A percentile compares a stretch with the other conserved stretches of the same genome.
Conservation (phyloP, 306 rosid species). For the Sesbania bispinosa region DNA sequence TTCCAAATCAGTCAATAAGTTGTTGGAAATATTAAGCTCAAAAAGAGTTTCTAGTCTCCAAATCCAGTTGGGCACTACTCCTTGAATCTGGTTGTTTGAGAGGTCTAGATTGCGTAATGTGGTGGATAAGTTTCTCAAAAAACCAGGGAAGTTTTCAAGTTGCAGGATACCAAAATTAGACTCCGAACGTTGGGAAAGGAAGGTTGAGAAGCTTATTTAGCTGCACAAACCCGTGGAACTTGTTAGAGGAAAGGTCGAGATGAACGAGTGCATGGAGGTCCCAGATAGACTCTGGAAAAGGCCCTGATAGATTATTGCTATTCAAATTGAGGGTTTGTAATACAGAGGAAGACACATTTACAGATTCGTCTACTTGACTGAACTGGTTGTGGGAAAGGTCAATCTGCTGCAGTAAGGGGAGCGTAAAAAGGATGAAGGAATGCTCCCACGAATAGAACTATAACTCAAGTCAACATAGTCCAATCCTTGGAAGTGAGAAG, state of each 20-base stretch:
- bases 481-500: no score
- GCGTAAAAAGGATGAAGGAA: not conserved
- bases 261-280: not conserved
- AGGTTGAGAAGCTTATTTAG: not conserved
- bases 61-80: slow-evolving; percentile 49
- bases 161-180: slow-evolving; percentile 32
- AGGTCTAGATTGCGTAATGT: not conserved
- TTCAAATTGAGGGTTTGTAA: slow-evolving; percentile 31
- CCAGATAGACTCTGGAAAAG: slow-evolving; percentile 23
- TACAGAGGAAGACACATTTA: not conserved
- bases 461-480: no score
- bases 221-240: slow-evolving; percentile 17
- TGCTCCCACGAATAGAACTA: no score
- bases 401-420: slow-evolving; percentile 15
- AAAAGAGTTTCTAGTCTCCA: slow-evolving; percentile 13
- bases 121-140: slow-evolving; percentile 35
- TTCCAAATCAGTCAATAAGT: slow-evolving; percentile 14
- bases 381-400: slow-evolving; percentile 6
- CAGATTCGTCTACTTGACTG: not conserved
- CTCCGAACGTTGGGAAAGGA: not conserved
- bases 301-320: slow-evolving; percentile 37
- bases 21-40: slow-evolving; percentile 48
- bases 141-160: slow-evolving; percentile 11
- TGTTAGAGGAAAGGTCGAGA: not conserved
- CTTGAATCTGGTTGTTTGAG: slow-evolving; percentile 35